Conservation (phyloP, 1,284 basidiomycete species). For the Tilletia caries region DNA sequence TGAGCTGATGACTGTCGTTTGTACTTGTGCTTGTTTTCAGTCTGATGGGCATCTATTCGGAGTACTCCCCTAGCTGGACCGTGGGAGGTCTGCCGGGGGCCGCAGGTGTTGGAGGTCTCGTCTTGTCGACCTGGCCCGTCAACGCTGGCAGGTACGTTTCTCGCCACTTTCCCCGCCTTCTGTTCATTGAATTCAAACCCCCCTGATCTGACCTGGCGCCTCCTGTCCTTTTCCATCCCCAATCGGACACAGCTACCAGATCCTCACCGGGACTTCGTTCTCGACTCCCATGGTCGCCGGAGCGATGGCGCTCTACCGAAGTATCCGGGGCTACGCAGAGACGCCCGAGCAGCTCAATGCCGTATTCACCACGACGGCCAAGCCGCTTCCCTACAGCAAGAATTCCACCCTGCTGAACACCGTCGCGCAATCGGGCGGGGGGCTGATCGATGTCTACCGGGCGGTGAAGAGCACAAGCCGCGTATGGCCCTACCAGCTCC, state of each 20-base stretch:
- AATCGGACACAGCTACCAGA: slow-evolving; percentile 56
- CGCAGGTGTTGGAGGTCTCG: slow-evolving; percentile 63
- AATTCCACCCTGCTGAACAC: slow-evolving; percentile 62
- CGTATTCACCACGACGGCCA: slow-evolving; percentile 65
- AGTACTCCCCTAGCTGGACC: slow-evolving; percentile 65
- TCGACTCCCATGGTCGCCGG: slow-evolving; percentile 62
- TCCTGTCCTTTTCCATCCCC: slow-evolving; percentile 6
- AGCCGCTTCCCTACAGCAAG: slow-evolving; percentile 58
- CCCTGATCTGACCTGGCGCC: background rate
- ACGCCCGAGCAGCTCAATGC: slow-evolving; percentile 53
- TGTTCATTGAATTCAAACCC: too few relatives aligned
- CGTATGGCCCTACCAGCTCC: slow-evolving; percentile 63
- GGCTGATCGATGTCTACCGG: slow-evolving; percentile 65
- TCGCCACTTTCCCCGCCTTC: too few relatives aligned
- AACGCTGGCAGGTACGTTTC: slow-evolving; percentile 3
- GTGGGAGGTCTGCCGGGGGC: slow-evolving; percentile 63
- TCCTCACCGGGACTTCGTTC: slow-evolving; percentile 57
- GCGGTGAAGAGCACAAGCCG: slow-evolving; percentile 61
- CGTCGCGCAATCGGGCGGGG: slow-evolving; percentile 67
- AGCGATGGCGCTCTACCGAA: slow-evolving; percentile 64
- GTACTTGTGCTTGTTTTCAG: too few relatives aligned
- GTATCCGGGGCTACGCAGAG: slow-evolving; percentile 58
- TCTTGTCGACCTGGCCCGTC: slow-evolving; percentile 43
- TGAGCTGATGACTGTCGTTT: too few relatives aligned
- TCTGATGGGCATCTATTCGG: slow-evolving; percentile 61